Percentiles rank a stretch among this genome's conserved stretches.
phyloP scores from a whole-genome alignment of 1,284 basidiomycete genomes.

The Quambalaria eucalypti region DNA sequence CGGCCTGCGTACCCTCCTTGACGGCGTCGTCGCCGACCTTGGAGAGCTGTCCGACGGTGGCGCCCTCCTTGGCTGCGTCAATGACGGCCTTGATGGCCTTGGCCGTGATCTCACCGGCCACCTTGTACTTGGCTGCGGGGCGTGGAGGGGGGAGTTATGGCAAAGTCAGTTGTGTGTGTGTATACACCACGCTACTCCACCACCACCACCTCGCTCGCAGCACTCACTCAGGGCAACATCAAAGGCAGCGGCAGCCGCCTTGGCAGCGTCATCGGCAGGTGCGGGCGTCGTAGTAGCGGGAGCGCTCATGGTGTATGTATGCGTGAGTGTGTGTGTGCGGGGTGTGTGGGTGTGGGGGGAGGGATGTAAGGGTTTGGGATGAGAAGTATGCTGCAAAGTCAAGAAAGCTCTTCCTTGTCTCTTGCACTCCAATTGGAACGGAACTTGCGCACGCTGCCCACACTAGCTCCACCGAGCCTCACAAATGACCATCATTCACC shows the following conservation, averaged over 20 bases:
- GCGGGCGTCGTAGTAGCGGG: neutral
- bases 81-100: slow-evolving; percentile 62
- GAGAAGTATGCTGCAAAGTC: no score
- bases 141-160: neutral
- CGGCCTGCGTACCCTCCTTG: slow-evolving; percentile 69
- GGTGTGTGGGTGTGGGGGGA: no score
- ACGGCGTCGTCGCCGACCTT: slow-evolving; percentile 84
- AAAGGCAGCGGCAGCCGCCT: neutral
- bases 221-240: neutral
- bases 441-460: no score
- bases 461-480: no score
- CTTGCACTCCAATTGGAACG: no score
- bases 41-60: slow-evolving; percentile 81
- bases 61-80: slow-evolving; percentile 56
- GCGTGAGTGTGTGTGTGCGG: neutral
- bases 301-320: neutral
- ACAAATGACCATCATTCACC: no score
- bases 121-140: slow-evolving; percentile 53
- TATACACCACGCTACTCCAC: no score
- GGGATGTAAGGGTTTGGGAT: no score
- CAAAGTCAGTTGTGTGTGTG: no score
- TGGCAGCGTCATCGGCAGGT: neutral
- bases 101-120: slow-evolving; percentile 79
- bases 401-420: no score
- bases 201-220: no score